Evolutionary conservation across 2,329 filamentous ascomycete genomes (phyloP), one percentile per base, ranked within the genome.

Genomic region (Endothia cerciana): DNA sequence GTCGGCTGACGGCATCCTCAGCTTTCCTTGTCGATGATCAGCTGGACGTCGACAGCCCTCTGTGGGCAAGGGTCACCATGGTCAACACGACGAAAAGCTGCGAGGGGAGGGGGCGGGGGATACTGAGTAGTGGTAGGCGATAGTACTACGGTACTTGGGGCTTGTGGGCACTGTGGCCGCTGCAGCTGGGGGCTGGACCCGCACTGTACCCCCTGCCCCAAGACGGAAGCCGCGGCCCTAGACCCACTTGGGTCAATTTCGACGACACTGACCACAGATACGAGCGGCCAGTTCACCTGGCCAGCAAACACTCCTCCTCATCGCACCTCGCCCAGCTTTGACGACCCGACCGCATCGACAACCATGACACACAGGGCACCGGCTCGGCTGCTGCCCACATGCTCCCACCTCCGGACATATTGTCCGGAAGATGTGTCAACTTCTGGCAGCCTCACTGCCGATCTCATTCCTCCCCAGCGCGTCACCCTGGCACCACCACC

Each of bases 1-100:
- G 51, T 51, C 62, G 60, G 58, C 65, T 67, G 62, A 67, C 64
- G 51, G 51, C 30, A 49, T 63, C 30, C 59, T 49, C 43, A 57
- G 57, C 47, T 51, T 22, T 60, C 45, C 51, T 45, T 60, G 49
- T 49, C 41, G n/a, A 62, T 58, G 43, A 53, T 55, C 51, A 55
- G 51, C 51, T 55, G 51, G 17, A 36, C 51, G 25, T 28, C 47
- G 28, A 22, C 22, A 13, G 22, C 47, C 28, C 13, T 13, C 3
- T n/a, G 25, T 17, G 13, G 47, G 25, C 47, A 51, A 30, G 28
- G 33, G 33, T 36, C 6, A 36, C 33, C 6, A 36, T 36, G 33
- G 33, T 36, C 6, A 10, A 10, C 6, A 36, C 33, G 33, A 10
- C 10, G 10, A 10, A 36, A 10, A 36, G 7, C 8, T 8, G 41